Base-by-base conservation (phyloP, 148 eudicot species). In the Amaranthus cruentus region DNA sequence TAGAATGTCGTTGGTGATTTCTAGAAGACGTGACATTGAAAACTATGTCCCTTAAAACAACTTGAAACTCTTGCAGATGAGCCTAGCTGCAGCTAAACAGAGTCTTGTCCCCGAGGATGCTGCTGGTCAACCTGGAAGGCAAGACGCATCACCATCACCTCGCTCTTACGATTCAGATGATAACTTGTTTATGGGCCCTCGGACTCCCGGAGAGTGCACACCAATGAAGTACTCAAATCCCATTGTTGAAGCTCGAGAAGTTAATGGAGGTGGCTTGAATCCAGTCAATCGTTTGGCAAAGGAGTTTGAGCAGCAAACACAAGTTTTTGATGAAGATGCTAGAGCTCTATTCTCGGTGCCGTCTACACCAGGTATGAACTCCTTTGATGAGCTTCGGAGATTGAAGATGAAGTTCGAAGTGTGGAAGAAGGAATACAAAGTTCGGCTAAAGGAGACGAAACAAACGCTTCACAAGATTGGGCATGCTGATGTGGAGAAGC, bases 371-470 rank as follows among this genome's bases (percentile, higher is more conserved):
- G 75, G 77, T 73, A n/a, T 46, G 10, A 80, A 81, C 66, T 86
- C 95, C 0, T 77, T 73, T 62, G 91, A 87, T 73, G 98, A 91
- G 59, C 79, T 85, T 55, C 79, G 85, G 73, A 91, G 89, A 62
- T 81, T 96, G 70, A 92, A 88, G 74, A 75, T 76, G 73, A 85
- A 88, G 78, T 92, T 96, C 61, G 90, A 85, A 74, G 67, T 71
- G 11, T 96, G 99, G 99, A 92, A 87, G 78, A 90, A 83, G 77
- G 97, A 92, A 9, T 96, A 87, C 76, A 90, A 81, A 79, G 69
- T 53, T 44, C 83, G 89, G 68, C 76, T 92, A 79, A 85, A 81
- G 75, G 90, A 87, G 77, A 74, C 92, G 0, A 96, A 88, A 85
- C 81, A 79, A 7, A 84, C 79, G 48, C 79, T 91, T 59, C 84